A percentile compares a stretch with the other conserved stretches of the same genome.
These are phyloP conservation scores for Lolium multiflorum DNA, from an alignment of 176 grass and related monocot species.

Conservation along the genomic window DNA sequence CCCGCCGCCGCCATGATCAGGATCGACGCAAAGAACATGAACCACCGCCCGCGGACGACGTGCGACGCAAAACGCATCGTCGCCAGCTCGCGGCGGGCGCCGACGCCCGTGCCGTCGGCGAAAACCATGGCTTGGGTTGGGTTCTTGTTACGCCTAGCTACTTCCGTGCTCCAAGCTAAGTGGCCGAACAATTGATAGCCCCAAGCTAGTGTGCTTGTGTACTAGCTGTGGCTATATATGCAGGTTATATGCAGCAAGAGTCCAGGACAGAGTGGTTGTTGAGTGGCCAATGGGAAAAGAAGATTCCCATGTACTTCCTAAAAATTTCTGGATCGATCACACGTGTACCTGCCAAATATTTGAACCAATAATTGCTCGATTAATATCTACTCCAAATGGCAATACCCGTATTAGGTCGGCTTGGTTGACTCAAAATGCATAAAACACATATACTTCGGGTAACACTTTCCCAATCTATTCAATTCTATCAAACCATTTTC, in stretches of 20 bases:
- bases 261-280: background rate
- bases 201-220: background rate
- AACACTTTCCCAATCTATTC: too few species aligned
- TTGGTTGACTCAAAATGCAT: too few species aligned
- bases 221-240: background rate
- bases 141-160: background rate
- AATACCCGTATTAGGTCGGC: too few species aligned
- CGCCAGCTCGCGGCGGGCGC: background rate
- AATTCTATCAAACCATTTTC: too few species aligned
- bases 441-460: too few species aligned
- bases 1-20: constrained; percentile 70
- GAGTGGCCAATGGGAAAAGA: background rate
- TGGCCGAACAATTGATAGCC: background rate
- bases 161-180: background rate
- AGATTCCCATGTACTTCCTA: background rate
- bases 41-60: constrained; percentile 67
- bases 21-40: constrained; percentile 79
- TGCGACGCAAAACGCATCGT: constrained; percentile 42
- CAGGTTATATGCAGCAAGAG: background rate
- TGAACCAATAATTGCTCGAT: background rate
- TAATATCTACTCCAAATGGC: too few species aligned
- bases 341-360: background rate
- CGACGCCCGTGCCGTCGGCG: background rate
- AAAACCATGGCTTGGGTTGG: constrained; percentile 27
- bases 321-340: background rate